Evolutionary conservation across 2,329 filamentous ascomycete genomes (phyloP).

Genomic region (Phaeosphaeriaceae sp.): DNA sequence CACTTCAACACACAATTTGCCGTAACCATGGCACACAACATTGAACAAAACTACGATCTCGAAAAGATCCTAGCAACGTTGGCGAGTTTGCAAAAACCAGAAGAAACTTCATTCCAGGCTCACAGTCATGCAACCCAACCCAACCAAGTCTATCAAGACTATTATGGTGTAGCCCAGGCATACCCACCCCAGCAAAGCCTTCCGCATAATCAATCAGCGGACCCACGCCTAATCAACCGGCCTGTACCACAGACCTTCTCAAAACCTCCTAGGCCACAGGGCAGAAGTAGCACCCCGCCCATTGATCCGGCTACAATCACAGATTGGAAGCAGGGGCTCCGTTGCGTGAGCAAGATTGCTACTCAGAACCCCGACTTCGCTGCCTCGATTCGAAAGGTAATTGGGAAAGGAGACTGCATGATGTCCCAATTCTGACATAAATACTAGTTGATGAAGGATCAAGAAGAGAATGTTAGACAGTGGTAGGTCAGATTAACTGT

Average conservation of each 20-base stretch:
- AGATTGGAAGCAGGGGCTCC: constrained; percentile 55
- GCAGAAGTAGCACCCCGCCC: constrained; percentile 24
- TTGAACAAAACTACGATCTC: constrained; percentile 35
- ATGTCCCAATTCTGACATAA: constrained; percentile 14
- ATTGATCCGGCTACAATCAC: constrained; percentile 57
- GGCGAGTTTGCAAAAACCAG: constrained; percentile 34
- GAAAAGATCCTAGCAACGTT: constrained; percentile 45
- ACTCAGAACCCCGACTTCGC: constrained; percentile 53
- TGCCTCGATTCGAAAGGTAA: constrained; percentile 49
- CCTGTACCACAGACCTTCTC: constrained; percentile 21
- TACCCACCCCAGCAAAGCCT: constrained; percentile 5
- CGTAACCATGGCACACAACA: constrained; percentile 42
- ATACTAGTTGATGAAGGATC: constrained; percentile 64
- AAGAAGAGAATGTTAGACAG: constrained; percentile 67
- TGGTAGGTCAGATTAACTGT: constrained; percentile 46
- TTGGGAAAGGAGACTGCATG: not conserved
- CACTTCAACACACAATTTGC: not conserved
- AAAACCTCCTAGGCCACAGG: constrained; percentile 20
- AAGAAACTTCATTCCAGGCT: constrained; percentile 16
- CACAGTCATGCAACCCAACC: constrained; percentile 14
- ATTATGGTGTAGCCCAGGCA: constrained; percentile 5
- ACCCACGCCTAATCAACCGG: constrained; percentile 32
- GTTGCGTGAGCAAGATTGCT: constrained; percentile 56
- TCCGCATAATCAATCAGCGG: constrained; percentile 14
- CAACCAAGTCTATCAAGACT: constrained; percentile 6